phyloP scores from a whole-genome alignment of 768 basidiomycete species.

The Solioccasus polychromus region DNA sequence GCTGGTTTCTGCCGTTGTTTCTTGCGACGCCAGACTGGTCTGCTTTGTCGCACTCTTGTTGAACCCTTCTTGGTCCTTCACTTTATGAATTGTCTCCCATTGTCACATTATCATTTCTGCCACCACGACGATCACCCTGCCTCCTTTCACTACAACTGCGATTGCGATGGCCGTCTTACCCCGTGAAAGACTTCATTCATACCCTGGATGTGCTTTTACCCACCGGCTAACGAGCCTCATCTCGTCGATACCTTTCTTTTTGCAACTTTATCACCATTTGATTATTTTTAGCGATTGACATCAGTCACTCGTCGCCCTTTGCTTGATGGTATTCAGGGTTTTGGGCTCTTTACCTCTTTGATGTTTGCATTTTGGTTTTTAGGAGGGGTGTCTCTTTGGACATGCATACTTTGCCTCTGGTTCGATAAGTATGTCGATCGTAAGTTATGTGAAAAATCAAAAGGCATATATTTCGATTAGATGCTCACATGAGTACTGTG shows the following conservation, averaged over 20 bases:
- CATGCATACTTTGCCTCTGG: too few species aligned
- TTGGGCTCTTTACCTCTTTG: background rate
- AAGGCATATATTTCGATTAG: too few species aligned
- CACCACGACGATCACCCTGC: background rate
- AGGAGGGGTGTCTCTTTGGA: background rate
- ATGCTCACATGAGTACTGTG: too few species aligned
- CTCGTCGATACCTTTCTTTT: constrained; percentile 31
- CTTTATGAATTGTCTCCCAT: constrained; percentile 2
- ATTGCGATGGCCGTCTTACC: constrained; percentile 4
- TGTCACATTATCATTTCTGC: constrained; percentile 10
- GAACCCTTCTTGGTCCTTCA: background rate
- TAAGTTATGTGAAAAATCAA: too few species aligned
- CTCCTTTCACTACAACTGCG: background rate
- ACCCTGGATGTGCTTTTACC: constrained; percentile 23
- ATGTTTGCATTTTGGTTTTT: background rate
- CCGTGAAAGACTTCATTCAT: constrained; percentile 18
- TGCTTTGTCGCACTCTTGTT: constrained; percentile 16
- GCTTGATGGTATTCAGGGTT: background rate
- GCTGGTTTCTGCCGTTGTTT: constrained; percentile 25
- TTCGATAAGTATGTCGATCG: background rate
- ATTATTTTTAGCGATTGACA: background rate
- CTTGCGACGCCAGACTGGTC: constrained; percentile 26
- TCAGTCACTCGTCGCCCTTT: background rate
- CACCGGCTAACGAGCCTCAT: constrained; percentile 35
- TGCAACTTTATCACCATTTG: background rate